Evolutionary conservation across 1,284 basidiomycete genomes (phyloP), one percentile per base, ranked within the genome.

Genomic region (Fomitopsis betulina): DNA sequence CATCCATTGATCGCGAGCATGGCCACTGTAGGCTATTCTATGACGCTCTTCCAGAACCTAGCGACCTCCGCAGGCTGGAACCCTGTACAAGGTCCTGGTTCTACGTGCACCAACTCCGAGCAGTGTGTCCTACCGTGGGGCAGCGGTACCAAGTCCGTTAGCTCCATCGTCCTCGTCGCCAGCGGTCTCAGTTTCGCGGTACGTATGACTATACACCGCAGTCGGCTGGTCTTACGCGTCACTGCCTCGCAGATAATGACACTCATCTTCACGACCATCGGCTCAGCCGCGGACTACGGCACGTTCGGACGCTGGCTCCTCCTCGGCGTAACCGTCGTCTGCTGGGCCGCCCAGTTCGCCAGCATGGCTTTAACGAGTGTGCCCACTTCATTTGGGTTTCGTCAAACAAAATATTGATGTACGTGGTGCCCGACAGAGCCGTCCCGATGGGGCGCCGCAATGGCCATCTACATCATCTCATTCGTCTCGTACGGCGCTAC

Each of bases 251-350:
- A 86, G 84, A 75, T 89, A 38, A 91, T 91, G 89, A 89, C 89
- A 0, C 62, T 80, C 23, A 84, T 94, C 45, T 93, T 94, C 74
- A 90, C 91, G 1, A 87, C 89, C 0, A 86, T 94, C 51, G 90
- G 90, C 19, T 90, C 89, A 15, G 84, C 87, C 0, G 91, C 88
- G 0, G 91, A 93, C 70, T 94, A 92, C 65, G 90, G 91, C 13
- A 82, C 77, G 0, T 91, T 92, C 69, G 84, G 91, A 39, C 83
- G 86, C 8, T 92, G 89, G 85, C 74, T 93, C 17, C 79, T 93
- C 9, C 77, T 93, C 19, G 77, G 77, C 21, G 75, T 90, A 32
- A 93, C 91, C 0, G 71, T 87, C 30, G 77, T 94, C 13, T 91
- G 88, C 58, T 93, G 91, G 89, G 89, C 73, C 3, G 83, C 90